These are phyloP conservation scores for Xylariales sp. DNA, from an alignment of 2,329 filamentous ascomycete species.

Conservation along the genomic window DNA sequence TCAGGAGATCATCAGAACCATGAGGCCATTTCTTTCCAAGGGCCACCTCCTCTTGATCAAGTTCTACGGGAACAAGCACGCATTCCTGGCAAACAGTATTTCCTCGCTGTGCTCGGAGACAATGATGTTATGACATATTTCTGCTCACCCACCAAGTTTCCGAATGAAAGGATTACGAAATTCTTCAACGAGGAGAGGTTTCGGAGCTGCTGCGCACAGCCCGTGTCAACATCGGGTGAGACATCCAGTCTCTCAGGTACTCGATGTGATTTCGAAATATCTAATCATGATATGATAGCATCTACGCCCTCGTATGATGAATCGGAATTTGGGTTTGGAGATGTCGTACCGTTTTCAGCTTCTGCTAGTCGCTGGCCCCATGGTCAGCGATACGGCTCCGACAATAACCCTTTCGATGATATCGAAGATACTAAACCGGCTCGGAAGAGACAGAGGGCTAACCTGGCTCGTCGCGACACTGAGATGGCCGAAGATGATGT, in stretches of 20 bases:
- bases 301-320: not conserved
- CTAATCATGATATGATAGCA: not conserved
- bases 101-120: constrained; percentile 46
- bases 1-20: not conserved
- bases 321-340: not conserved
- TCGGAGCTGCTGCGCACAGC: constrained; percentile 19
- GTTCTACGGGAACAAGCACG: constrained; percentile 48
- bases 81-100: constrained; percentile 47
- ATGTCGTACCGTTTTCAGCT: not conserved
- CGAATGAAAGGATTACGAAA: constrained; percentile 24
- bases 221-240: no score
- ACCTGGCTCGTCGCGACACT: constrained; percentile 26
- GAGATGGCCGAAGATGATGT: constrained; percentile 36
- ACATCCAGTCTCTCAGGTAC: no score
- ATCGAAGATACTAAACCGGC: not conserved
- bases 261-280: no score
- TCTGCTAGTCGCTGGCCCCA: not conserved
- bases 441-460: not conserved
- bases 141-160: constrained; percentile 25
- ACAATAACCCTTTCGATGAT: not conserved
- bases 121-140: constrained; percentile 35
- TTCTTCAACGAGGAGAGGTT: constrained; percentile 45
- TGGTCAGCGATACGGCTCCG: not conserved
- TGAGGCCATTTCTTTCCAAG: no score
- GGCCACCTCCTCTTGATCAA: constrained; percentile 46